Conservation (phyloP, 1,139 yeast species). For the Candida tunisiensis region DNA sequence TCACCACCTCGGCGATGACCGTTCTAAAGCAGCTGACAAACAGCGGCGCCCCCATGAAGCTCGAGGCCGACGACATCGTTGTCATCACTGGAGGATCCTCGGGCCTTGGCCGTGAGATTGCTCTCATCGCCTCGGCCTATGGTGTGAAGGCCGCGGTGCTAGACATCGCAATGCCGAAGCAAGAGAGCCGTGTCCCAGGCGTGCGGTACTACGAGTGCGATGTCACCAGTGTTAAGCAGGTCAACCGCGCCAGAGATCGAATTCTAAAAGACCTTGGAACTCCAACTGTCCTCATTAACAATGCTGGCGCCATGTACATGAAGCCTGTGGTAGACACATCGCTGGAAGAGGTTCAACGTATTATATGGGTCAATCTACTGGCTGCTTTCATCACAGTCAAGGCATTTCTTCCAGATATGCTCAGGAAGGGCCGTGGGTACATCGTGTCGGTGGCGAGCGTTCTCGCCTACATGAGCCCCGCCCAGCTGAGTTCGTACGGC, state of each 20-base stretch:
- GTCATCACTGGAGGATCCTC: slow-evolving; percentile 71
- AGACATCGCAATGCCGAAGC: slow-evolving; percentile 34
- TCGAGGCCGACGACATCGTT: slow-evolving; percentile 27
- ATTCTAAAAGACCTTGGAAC: slow-evolving; percentile 32
- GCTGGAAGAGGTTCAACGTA: slow-evolving; percentile 40
- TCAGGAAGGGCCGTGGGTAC: slow-evolving; percentile 46
- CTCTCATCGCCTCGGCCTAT: slow-evolving; percentile 22
- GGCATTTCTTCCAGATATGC: slow-evolving; percentile 58
- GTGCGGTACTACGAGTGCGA: slow-evolving; percentile 52
- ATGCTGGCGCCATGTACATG: slow-evolving; percentile 53
- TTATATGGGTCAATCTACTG: slow-evolving; percentile 47
- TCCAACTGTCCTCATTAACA: slow-evolving; percentile 56
- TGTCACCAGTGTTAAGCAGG: slow-evolving; percentile 34
- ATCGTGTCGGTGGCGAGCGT: slow-evolving; percentile 71
- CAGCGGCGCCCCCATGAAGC: no score
- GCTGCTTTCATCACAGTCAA: slow-evolving; percentile 58
- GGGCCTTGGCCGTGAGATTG: slow-evolving; percentile 64
- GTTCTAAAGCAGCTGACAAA: no score
- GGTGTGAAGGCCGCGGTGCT: slow-evolving; percentile 39
- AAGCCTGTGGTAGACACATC: slow-evolving; percentile 35
- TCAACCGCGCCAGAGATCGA: slow-evolving; percentile 15
- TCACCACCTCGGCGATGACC: no score
- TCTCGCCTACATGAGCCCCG: slow-evolving; percentile 73
- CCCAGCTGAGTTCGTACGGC: slow-evolving; percentile 66
- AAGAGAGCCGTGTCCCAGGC: slow-evolving; percentile 19